phyloP scores from a whole-genome alignment of 768 basidiomycete genomes.

The Cubamyces lactineus region DNA sequence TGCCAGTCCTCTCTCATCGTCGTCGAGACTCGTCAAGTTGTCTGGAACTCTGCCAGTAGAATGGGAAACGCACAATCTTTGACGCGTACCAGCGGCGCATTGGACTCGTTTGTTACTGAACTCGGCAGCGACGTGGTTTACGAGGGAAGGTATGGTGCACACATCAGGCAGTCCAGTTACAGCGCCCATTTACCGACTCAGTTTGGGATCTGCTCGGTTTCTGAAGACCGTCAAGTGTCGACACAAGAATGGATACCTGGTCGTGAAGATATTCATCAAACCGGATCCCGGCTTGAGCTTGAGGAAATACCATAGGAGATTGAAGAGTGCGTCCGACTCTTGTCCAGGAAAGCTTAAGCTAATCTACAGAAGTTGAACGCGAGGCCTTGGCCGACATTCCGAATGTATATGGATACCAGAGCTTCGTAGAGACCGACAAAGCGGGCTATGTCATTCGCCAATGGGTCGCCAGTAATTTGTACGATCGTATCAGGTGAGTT shows the following conservation, averaged over 20 bases:
- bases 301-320: constrained; percentile 67
- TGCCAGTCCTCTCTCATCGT: too few relatives aligned
- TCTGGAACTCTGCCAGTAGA: too few relatives aligned
- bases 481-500: constrained; percentile 93
- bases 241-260: constrained; percentile 79
- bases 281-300: constrained; percentile 85
- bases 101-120: constrained; percentile 91
- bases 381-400: constrained; percentile 83
- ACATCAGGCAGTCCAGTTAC: not conserved
- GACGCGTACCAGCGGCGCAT: constrained; percentile 74
- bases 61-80: constrained; percentile 86
- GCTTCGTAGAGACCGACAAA: constrained; percentile 92
- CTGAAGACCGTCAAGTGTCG: constrained; percentile 84
- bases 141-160: constrained; percentile 76
- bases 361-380: constrained; percentile 65
- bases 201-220: constrained; percentile 72
- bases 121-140: constrained; percentile 86
- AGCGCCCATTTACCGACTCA: constrained; percentile 31
- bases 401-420: constrained; percentile 88
- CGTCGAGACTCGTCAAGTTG: too few relatives aligned
- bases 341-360: constrained; percentile 1
- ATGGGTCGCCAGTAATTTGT: constrained; percentile 92
- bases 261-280: constrained; percentile 96
- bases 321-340: constrained; percentile 62
- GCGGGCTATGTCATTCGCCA: constrained; percentile 95